Evolutionary conservation across 2,329 filamentous ascomycete genomes (phyloP), one percentile per base, ranked within the genome.

Genomic region (Neonectria coccinea): DNA sequence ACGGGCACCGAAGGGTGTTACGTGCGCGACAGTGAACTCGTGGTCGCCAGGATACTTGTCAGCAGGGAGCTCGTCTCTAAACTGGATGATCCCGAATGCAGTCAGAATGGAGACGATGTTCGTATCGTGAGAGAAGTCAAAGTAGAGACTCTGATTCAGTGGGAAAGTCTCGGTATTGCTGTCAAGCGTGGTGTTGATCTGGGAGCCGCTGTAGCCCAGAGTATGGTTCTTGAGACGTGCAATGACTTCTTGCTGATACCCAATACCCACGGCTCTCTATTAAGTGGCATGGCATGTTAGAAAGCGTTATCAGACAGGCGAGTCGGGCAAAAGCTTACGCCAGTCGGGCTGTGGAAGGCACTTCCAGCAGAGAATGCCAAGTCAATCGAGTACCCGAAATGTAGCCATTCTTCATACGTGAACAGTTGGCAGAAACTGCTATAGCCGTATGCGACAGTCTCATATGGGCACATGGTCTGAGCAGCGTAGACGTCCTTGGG

Each of bases 121-220:
- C 33, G 89, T 91, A 77, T 94, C 92, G 76, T 94, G 92, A 16
- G 87, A 89, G 76, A 94, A 94, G 80, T 94, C 92, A 54, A 94
- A 86, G 76, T 93, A 93, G 16, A 94, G 82, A 22, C 82, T 85
- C 75, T 94, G 92, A 74, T 93, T 87, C 4, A 92, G 79, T 0
- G 92, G 92, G 75, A 94, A 94, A 0, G 91, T 94, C 39, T 81
- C 81, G 0, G 84, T 84, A 76, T 85, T 92, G 73, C 84, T 87
- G 79, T 92, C 90, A 31, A 92, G 84, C 0, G 91, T 92, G n/a
- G 86, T 82, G 74, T 93, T 92, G 79, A 88, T 87, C 70, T 88
- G 85, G 1, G 85, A 87, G 27, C 83, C 83, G 0, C 84, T 85
- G 72, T 88, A 88, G 14, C 83, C 84, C 3, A 88, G 77, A 0